Conservation (phyloP, 1,284 basidiomycete species). For the Trichosporon coremiiforme region DNA sequence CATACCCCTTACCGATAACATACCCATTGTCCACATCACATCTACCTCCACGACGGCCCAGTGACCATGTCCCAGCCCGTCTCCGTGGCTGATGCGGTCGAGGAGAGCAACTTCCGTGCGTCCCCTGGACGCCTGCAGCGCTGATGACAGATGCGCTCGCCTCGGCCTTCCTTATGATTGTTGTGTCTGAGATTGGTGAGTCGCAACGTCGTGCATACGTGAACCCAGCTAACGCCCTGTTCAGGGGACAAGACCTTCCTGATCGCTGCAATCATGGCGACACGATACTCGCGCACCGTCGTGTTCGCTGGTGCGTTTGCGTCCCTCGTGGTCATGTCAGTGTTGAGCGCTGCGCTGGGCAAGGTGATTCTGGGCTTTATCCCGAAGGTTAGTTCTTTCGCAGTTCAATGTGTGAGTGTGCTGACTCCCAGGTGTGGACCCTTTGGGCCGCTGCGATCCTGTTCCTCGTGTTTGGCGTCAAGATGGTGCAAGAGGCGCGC, state of each 20-base stretch:
- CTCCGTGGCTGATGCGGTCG: constrained; percentile 6
- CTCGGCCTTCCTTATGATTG: constrained; percentile 82
- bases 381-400: constrained; percentile 61
- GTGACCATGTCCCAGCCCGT: neutral
- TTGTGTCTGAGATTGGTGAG: constrained; percentile 74
- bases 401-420: neutral
- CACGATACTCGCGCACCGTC: constrained; percentile 81
- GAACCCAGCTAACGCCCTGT: neutral
- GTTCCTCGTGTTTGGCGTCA: constrained; percentile 82
- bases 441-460: constrained; percentile 68
- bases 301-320: constrained; percentile 90
- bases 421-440: constrained; percentile 44
- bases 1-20: neutral
- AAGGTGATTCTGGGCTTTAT: constrained; percentile 79
- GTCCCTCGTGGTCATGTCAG: constrained; percentile 88
- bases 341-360: constrained; percentile 83
- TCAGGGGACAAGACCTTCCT: constrained; percentile 96
- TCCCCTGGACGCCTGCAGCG: neutral
- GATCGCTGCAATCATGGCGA: constrained; percentile 93
- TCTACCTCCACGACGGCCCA: neutral
- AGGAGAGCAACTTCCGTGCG: constrained; percentile 29
- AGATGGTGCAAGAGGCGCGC: constrained; percentile 78
- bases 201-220: neutral
- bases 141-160: constrained; percentile 61
- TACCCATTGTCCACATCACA: neutral